Conservation (phyloP, 1,139 yeast species). For the Protomyces inundatus region DNA sequence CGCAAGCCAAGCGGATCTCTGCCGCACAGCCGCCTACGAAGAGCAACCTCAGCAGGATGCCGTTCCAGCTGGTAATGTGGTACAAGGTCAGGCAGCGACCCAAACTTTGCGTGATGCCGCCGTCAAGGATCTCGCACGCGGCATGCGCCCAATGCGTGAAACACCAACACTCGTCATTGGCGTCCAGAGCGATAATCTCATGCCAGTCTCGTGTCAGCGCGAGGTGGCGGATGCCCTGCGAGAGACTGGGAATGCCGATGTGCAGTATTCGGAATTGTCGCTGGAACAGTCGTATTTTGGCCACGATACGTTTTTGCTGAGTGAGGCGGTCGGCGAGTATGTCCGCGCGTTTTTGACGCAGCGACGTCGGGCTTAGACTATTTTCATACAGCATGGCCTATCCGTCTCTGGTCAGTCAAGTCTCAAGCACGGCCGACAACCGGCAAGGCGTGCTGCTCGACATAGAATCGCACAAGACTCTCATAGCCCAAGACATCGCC, state of each 20-base stretch:
- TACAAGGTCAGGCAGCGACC: background rate
- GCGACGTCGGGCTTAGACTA: background rate
- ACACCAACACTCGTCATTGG: constrained; percentile 75
- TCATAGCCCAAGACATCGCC: constrained; percentile 56
- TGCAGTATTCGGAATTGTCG: constrained; percentile 67
- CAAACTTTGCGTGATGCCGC: constrained; percentile 28
- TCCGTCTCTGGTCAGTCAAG: too few species aligned
- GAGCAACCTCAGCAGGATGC: constrained; percentile 37
- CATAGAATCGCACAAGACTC: constrained; percentile 59
- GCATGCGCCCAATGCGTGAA: constrained; percentile 58
- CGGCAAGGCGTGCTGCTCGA: constrained; percentile 41
- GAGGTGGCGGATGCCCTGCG: constrained; percentile 65
- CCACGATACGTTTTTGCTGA: constrained; percentile 81
- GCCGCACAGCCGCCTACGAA: constrained; percentile 45
- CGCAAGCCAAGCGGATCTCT: constrained; percentile 3
- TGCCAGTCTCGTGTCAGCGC: constrained; percentile 92
- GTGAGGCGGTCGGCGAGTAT: constrained; percentile 75
- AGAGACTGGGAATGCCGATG: constrained; percentile 42
- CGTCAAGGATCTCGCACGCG: constrained; percentile 56
- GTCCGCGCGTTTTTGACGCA: constrained; percentile 55
- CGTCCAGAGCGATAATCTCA: constrained; percentile 82
- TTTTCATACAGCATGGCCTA: background rate
- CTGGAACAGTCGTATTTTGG: constrained; percentile 75
- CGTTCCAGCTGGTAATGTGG: background rate
- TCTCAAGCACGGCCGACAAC: constrained; percentile 3